Evolutionary conservation across 208 protist species (phyloP).

Genomic region (Wallacemonas sp.): DNA sequence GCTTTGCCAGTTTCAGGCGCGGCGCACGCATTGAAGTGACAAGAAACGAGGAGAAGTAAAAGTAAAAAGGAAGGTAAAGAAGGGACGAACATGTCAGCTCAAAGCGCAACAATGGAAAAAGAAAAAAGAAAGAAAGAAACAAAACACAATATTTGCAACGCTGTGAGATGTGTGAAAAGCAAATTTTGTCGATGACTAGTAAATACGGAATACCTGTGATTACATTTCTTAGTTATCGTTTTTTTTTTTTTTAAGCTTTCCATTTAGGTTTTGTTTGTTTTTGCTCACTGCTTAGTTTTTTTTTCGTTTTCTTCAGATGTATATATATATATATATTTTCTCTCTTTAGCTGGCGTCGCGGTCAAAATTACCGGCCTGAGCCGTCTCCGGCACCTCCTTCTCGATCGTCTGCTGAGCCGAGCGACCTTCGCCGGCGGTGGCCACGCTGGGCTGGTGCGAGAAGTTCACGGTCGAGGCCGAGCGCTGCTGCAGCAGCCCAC

Average conservation of each 20-base stretch:
- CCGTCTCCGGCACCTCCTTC: constrained; percentile 40
- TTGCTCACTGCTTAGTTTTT: constrained; percentile 2
- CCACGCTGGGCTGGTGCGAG: constrained; percentile 37
- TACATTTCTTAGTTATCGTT: no score
- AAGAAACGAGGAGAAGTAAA: constrained; percentile 20
- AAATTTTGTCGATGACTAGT: no score
- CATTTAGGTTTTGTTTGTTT: not conserved
- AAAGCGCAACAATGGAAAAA: constrained; percentile 19
- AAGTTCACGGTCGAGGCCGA: constrained; percentile 30
- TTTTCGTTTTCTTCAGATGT: not conserved
- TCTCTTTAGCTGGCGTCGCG: constrained; percentile 18
- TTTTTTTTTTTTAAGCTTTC: constrained; percentile 17
- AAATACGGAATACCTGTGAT: no score
- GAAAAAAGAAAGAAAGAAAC: constrained; percentile 1
- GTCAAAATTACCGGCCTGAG: constrained; percentile 45
- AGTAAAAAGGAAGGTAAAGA: constrained; percentile 14
- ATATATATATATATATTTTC: not conserved
- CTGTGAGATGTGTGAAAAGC: no score
- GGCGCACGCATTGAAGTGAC: not conserved
- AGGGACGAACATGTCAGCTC: constrained; percentile 14
- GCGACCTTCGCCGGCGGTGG: constrained; percentile 65
- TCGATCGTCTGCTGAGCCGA: constrained; percentile 83
- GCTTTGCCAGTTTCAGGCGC: no score
- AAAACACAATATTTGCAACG: constrained; percentile 3
- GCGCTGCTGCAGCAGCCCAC: constrained; percentile 32